Conservation (phyloP, 371 early-diverging fungal genomes). For the Mortierella polycephala region DNA sequence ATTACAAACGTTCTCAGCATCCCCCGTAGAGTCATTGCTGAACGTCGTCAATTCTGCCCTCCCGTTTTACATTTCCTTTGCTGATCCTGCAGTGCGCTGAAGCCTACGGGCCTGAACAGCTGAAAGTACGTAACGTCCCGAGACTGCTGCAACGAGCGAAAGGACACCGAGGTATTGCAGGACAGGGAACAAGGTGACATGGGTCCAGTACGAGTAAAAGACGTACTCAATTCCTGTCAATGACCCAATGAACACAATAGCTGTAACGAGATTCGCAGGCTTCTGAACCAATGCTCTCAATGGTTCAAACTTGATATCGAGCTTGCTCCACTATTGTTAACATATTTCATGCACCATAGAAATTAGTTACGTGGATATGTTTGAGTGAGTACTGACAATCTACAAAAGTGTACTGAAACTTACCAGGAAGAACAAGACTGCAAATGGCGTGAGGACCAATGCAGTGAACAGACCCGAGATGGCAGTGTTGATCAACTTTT, state of each 20-base stretch:
- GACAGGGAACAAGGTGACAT: slow-evolving; percentile 76
- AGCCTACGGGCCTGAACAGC: slow-evolving; percentile 58
- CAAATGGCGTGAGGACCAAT: slow-evolving; percentile 74
- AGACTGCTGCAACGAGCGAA: slow-evolving; percentile 62
- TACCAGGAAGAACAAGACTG: slow-evolving; percentile 67
- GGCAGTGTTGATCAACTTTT: slow-evolving; percentile 67
- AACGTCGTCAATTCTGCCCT: too few species aligned
- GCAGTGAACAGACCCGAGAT: slow-evolving; percentile 69
- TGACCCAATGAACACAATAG: slow-evolving; percentile 66
- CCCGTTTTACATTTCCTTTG: slow-evolving; percentile 21
- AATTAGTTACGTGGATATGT: neutral
- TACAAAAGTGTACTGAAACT: slow-evolving; percentile 21
- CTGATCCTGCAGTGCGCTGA: slow-evolving; percentile 30
- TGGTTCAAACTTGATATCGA: slow-evolving; percentile 47
- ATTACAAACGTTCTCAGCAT: too few species aligned
- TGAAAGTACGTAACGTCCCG: slow-evolving; percentile 70
- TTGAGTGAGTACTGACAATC: neutral
- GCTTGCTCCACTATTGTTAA: slow-evolving; percentile 27
- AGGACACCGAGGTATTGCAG: slow-evolving; percentile 69
- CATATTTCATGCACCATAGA: neutral
- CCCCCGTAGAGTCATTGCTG: too few species aligned
- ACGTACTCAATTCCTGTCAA: slow-evolving; percentile 67
- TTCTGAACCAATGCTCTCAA: slow-evolving; percentile 24
- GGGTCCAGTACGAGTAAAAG: slow-evolving; percentile 77
- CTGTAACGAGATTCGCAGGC: slow-evolving; percentile 56